Conservation (phyloP, 1,284 basidiomycete species). For the Inonotus obliquus region DNA sequence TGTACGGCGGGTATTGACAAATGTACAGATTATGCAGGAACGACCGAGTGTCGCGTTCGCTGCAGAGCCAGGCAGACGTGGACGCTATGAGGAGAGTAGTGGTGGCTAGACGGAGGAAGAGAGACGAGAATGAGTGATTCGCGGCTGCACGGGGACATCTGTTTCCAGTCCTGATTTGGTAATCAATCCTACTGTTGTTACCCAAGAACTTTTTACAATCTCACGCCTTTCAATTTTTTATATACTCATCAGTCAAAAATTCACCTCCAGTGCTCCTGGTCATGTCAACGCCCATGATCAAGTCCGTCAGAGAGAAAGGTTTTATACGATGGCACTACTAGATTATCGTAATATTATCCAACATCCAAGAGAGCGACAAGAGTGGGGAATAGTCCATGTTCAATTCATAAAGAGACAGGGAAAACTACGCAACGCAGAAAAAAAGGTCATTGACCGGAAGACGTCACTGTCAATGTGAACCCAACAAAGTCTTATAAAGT, state of each 20-base stretch:
- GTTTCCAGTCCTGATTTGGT: not conserved
- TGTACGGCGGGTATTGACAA: conserved; percentile 6
- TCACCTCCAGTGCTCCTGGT: no score
- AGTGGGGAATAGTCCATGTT: not conserved
- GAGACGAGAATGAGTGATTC: not conserved
- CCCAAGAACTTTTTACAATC: not conserved
- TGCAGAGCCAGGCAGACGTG: not conserved
- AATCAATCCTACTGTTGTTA: not conserved
- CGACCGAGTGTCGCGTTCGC: no score
- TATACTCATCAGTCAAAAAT: not conserved
- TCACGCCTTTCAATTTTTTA: not conserved
- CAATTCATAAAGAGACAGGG: not conserved
- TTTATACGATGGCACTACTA: not conserved
- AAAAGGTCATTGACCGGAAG: conserved; percentile 3
- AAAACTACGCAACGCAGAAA: conserved; percentile 6
- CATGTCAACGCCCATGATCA: no score
- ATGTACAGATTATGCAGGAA: not conserved
- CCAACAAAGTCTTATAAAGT: conserved; percentile 12
- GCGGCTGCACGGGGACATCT: not conserved
- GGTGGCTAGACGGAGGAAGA: not conserved
- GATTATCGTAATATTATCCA: not conserved
- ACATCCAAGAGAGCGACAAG: not conserved
- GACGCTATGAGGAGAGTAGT: not conserved
- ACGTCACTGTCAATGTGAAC: conserved; percentile 5
- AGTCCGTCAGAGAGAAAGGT: no score